A percentile compares a stretch with the other conserved stretches of the same genome.
phyloP scores from a whole-genome alignment of 164 flowering plant genomes.

The Macadamia tetraphylla region DNA sequence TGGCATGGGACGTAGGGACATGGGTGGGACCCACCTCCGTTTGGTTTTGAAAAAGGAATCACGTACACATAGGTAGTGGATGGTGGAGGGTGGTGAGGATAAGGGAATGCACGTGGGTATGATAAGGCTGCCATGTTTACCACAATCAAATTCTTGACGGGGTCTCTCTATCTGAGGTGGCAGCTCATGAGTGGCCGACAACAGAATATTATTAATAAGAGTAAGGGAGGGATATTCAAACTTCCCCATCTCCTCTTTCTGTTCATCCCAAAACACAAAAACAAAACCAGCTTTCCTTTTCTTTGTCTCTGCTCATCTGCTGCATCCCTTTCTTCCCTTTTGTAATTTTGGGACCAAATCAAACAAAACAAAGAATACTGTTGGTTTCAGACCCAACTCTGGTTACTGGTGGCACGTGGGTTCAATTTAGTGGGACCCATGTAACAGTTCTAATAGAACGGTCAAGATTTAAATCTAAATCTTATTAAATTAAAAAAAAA shows the following conservation, averaged over 20 bases:
- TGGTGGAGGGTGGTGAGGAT: not conserved
- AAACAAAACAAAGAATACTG: not conserved
- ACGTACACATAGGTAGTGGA: not conserved
- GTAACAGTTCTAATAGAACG: not conserved
- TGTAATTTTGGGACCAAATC: not conserved
- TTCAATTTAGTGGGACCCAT: not conserved
- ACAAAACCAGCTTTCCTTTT: not conserved
- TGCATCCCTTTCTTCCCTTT: not conserved
- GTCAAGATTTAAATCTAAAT: no score
- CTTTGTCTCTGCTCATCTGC: not conserved
- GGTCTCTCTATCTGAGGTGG: conserved; percentile 1
- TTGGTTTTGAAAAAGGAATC: not conserved
- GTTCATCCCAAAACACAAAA: not conserved
- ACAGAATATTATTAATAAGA: not conserved
- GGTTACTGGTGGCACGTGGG: not conserved
- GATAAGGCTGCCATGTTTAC: conserved; percentile 12
- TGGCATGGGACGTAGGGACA: not conserved
- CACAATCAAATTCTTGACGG: conserved; percentile 9
- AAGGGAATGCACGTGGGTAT: conserved; percentile 5
- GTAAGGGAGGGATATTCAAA: not conserved
- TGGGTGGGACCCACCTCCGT: no score
- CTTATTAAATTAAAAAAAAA: no score
- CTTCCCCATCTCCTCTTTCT: not conserved
- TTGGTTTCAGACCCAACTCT: not conserved
- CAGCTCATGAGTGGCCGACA: conserved; percentile 2